Conservation (phyloP, 2,329 filamentous ascomycete species). For the Chaetomiaceae sp. region DNA sequence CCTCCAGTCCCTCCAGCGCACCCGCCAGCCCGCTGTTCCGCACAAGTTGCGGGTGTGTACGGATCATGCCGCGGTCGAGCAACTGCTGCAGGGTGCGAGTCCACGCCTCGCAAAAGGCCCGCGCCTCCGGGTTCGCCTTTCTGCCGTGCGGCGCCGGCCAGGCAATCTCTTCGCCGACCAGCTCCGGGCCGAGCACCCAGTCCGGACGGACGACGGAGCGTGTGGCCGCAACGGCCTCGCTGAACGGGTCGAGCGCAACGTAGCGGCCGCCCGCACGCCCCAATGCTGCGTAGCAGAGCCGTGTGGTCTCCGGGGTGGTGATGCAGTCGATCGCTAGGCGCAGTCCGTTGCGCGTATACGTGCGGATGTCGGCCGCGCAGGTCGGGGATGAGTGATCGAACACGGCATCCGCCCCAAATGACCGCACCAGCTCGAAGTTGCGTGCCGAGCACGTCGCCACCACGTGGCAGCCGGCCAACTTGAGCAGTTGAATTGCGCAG, state of each 20-base stretch:
- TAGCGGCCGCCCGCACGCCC: constrained; percentile 38
- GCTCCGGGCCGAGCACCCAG: background rate
- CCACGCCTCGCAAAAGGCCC: background rate
- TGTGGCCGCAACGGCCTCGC: constrained; percentile 10
- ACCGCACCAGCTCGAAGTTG: constrained; percentile 40
- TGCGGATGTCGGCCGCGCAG: constrained; percentile 34
- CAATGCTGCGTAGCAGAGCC: constrained; percentile 37
- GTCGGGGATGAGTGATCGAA: constrained; percentile 43
- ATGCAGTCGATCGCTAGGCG: constrained; percentile 42
- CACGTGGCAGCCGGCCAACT: constrained; percentile 35
- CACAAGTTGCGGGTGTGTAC: constrained; percentile 1
- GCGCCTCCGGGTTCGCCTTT: background rate
- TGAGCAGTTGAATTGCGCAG: constrained; percentile 41
- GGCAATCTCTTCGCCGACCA: background rate
- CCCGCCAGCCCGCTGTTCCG: background rate
- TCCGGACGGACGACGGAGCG: background rate
- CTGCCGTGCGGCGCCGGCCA: background rate
- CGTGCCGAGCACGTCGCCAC: constrained; percentile 43
- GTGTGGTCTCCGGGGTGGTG: constrained; percentile 31
- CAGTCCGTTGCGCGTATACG: constrained; percentile 37
- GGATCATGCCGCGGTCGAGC: background rate
- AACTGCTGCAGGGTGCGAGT: background rate
- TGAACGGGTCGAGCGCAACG: constrained; percentile 34
- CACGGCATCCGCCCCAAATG: constrained; percentile 39
- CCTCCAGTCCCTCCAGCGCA: background rate